Percentiles rank a stretch among this genome's conserved stretches.
These are phyloP conservation scores for Ustilago crameri DNA, from an alignment of 1,284 basidiomycete genomes.

Conservation along the genomic window DNA sequence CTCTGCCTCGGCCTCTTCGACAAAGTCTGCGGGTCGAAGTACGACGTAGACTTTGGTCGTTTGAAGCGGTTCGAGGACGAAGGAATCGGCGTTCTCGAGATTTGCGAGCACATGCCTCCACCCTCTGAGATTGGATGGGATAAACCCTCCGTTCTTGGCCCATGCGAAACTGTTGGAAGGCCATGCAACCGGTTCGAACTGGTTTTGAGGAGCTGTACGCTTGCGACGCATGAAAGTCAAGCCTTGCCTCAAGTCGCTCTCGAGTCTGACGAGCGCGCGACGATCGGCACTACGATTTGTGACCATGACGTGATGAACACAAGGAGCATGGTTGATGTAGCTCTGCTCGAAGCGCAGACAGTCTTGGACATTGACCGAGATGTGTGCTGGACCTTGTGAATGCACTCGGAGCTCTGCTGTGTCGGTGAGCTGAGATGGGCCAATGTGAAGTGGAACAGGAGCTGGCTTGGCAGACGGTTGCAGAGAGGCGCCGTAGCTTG, in stretches of 20 bases:
- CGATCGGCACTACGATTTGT: constrained; percentile 39
- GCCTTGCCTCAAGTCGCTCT: constrained; percentile 52
- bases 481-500: constrained; percentile 29
- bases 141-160: constrained; percentile 58
- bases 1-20: constrained; percentile 40
- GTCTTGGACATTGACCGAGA: constrained; percentile 38
- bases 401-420: constrained; percentile 28
- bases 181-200: constrained; percentile 44
- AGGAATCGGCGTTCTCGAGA: constrained; percentile 53
- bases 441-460: constrained; percentile 23
- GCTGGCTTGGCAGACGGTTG: constrained; percentile 17
- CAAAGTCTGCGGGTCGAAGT: constrained; percentile 51
- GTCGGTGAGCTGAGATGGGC: constrained; percentile 32
- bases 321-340: constrained; percentile 63
- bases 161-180: constrained; percentile 61
- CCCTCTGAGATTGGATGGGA: constrained; percentile 56
- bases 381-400: constrained; percentile 30
- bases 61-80: constrained; percentile 54
- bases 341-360: constrained; percentile 48
- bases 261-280: constrained; percentile 52
- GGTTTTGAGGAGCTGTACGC: constrained; percentile 37
- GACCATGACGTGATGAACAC: constrained; percentile 47
- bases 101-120: constrained; percentile 63
- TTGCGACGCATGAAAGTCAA: constrained; percentile 58
- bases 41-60: constrained; percentile 55